A percentile compares a stretch with the other conserved stretches of the same genome.
Evolutionary conservation across 192 early-diverging fungal species (phyloP).

Genomic region (Coemansia sp.): DNA sequence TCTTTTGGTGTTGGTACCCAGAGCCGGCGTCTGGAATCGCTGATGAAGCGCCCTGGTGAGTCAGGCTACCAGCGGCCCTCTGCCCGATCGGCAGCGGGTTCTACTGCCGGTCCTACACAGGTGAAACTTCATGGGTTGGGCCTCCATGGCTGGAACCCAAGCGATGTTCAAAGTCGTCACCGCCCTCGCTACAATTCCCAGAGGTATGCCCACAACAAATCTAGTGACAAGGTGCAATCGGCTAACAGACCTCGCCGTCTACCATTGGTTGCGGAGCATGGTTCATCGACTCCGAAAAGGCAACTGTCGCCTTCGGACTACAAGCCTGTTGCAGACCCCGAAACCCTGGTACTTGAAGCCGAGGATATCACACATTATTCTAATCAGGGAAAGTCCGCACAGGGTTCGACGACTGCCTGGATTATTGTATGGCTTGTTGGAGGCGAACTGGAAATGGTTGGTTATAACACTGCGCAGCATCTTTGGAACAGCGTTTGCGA

Average conservation of each 20-base stretch:
- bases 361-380: constrained; percentile 44
- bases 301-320: constrained; percentile 44
- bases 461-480: constrained; percentile 48
- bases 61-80: constrained; percentile 29
- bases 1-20: constrained; percentile 7
- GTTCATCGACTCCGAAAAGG: constrained; percentile 9
- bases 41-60: constrained; percentile 28
- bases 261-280: constrained; percentile 16
- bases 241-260: constrained; percentile 13
- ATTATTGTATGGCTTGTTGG: constrained; percentile 50
- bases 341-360: constrained; percentile 21
- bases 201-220: constrained; percentile 7
- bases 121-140: constrained; percentile 36
- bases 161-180: constrained; percentile 9
- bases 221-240: constrained; percentile 4
- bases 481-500: constrained; percentile 48
- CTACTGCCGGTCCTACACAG: constrained; percentile 11
- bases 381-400: constrained; percentile 6
- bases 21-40: constrained; percentile 35
- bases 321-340: constrained; percentile 51
- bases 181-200: constrained; percentile 11
- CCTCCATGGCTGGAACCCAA: constrained; percentile 33
- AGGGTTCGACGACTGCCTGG: constrained; percentile 36
- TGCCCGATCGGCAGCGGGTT: constrained; percentile 17
- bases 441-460: constrained; percentile 56